These are phyloP conservation scores for slime mould (Dictyostelium discoideum) DNA, from an alignment of 78 protist genomes.

Conservation along the genomic window dicty_2.7 NC_007088.5:683001-683500, in stretches of 20 bases:
- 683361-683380: background rate
- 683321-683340: no score
- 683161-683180: background rate
- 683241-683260: conserved; percentile 26
- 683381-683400: background rate
- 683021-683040: conserved; percentile 15
- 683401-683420: background rate
- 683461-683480: conserved; percentile 48
- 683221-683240: background rate
- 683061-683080: conserved; percentile 1
- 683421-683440: conserved; percentile 60
- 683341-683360: background rate
- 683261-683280: conserved; percentile 8
- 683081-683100: background rate
- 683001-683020: background rate
- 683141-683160: background rate
- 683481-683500: conserved; percentile 73
- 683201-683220: background rate
- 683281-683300: conserved; percentile 47
- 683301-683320: background rate
- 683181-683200: background rate
- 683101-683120: background rate
- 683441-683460: conserved; percentile 53
- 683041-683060: conserved; percentile 23
- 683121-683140: background rate